A percentile compares a stretch with the other conserved stretches of the same genome.
Evolutionary conservation across 192 early-diverging fungal genomes (phyloP).

Genomic region (Backusella circina): DNA sequence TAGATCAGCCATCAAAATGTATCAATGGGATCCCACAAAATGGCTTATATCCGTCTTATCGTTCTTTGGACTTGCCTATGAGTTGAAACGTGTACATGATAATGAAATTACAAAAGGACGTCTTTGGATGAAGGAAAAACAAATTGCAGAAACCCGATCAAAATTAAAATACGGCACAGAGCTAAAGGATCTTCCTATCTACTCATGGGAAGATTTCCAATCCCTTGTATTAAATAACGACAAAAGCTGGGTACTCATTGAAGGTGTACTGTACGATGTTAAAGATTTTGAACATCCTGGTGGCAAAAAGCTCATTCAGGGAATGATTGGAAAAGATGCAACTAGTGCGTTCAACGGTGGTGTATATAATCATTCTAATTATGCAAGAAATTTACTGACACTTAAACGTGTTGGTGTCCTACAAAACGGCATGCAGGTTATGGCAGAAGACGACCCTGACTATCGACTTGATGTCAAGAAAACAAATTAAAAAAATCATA

Average conservation of each 20-base stretch:
- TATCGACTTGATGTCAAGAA: not conserved
- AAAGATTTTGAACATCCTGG: conserved; percentile 86
- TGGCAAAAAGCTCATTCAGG: conserved; percentile 64
- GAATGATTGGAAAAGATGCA: conserved; percentile 79
- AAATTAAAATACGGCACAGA: conserved; percentile 73
- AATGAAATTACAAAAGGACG: conserved; percentile 79
- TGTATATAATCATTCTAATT: conserved; percentile 89
- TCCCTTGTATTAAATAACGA: conserved; percentile 58
- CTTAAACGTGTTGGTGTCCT: conserved; percentile 67
- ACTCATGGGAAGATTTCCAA: conserved; percentile 59
- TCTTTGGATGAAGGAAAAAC: conserved; percentile 77
- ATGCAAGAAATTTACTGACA: conserved; percentile 79
- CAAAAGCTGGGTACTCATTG: conserved; percentile 75
- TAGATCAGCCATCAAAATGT: conserved; percentile 73
- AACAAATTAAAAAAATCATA: not conserved
- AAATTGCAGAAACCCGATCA: conserved; percentile 52
- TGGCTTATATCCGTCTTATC: conserved; percentile 65
- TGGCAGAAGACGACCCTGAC: not conserved
- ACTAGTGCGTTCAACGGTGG: conserved; percentile 89
- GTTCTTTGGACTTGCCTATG: conserved; percentile 60
- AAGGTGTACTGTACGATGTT: conserved; percentile 80
- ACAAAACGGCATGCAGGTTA: conserved; percentile 42
- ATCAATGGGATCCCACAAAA: conserved; percentile 85
- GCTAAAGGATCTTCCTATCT: conserved; percentile 63
- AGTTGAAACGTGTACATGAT: conserved; percentile 68